A percentile compares a stretch with the other conserved stretches of the same genome.
These are phyloP conservation scores for Herpetomonas tarakana DNA, from an alignment of 208 protist genomes.

Conservation along the genomic window DNA sequence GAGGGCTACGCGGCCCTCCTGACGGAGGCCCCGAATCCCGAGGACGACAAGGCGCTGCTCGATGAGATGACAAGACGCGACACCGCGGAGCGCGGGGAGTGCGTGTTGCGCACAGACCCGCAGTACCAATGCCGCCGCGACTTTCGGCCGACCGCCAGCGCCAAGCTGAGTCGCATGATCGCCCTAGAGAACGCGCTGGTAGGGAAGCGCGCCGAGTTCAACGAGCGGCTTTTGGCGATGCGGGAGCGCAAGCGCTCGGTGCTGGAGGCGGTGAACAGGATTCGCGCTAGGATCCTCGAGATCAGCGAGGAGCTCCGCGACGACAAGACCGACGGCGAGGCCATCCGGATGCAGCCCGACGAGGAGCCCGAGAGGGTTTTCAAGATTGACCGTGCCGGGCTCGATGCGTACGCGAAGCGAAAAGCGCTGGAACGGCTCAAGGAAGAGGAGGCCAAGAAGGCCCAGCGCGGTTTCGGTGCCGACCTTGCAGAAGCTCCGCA, in stretches of 20 bases:
- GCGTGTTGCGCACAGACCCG: conserved; percentile 90
- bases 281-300: conserved; percentile 57
- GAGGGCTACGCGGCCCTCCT: conserved; percentile 64
- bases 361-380: conserved; percentile 78
- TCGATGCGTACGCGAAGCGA: conserved; percentile 59
- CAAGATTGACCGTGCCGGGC: conserved; percentile 46
- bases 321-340: conserved; percentile 14
- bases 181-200: conserved; percentile 86
- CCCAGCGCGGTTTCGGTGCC: conserved; percentile 84
- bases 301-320: conserved; percentile 79
- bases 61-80: conserved; percentile 63
- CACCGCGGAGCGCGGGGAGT: conserved; percentile 86
- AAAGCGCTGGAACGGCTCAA: conserved; percentile 41
- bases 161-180: conserved; percentile 93
- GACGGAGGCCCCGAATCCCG: conserved; percentile 70
- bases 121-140: conserved; percentile 81
- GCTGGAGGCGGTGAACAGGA: conserved; percentile 59
- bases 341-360: conserved; percentile 25
- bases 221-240: conserved; percentile 84
- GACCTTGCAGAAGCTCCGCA: conserved; percentile 54
- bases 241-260: conserved; percentile 85
- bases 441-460: conserved; percentile 75
- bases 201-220: conserved; percentile 86
- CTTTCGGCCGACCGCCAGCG: conserved; percentile 88
- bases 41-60: conserved; percentile 75